phyloP scores from a whole-genome alignment of 352 stramenopile genomes.

The Phytophthora chlamydospora region DNA sequence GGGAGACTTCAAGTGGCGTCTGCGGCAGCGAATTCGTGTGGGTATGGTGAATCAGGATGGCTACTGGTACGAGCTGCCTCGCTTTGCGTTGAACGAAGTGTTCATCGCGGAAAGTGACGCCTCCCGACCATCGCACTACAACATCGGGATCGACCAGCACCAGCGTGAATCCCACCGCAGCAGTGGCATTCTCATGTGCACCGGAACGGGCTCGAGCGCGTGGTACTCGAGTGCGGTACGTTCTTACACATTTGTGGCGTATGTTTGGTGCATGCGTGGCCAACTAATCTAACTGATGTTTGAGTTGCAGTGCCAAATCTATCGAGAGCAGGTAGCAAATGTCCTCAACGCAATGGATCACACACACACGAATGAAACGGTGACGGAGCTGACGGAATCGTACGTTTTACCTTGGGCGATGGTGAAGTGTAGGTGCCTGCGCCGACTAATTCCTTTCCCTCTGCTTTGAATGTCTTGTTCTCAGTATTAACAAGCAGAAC shows the following conservation, averaged over 20 bases:
- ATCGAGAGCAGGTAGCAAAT: slow-evolving; percentile 85
- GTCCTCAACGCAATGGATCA: slow-evolving; percentile 86
- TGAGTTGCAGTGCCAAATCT: slow-evolving; percentile 75
- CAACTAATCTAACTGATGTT: slow-evolving; percentile 5
- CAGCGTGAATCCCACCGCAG: slow-evolving; percentile 88
- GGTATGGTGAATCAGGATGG: slow-evolving; percentile 91
- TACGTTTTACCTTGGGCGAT: slow-evolving; percentile 36
- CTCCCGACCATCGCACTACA: slow-evolving; percentile 87
- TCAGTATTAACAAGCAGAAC: slow-evolving; percentile 87
- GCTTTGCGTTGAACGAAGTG: slow-evolving; percentile 89
- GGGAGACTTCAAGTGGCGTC: slow-evolving; percentile 81
- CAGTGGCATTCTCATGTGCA: slow-evolving; percentile 89
- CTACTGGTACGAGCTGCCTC: slow-evolving; percentile 87
- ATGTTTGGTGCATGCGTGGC: background rate
- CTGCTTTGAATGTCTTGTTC: slow-evolving; percentile 6
- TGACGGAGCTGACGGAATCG: slow-evolving; percentile 88
- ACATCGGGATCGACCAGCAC: slow-evolving; percentile 89
- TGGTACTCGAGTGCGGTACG: slow-evolving; percentile 89
- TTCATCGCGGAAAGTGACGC: slow-evolving; percentile 90
- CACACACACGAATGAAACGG: slow-evolving; percentile 88
- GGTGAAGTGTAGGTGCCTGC: background rate
- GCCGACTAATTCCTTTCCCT: slow-evolving; percentile 6
- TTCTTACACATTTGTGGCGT: background rate
- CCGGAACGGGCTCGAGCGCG: slow-evolving; percentile 85
- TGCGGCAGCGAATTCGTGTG: slow-evolving; percentile 85